Evolutionary conservation across 2,329 filamentous ascomycete species (phyloP), one percentile per base, ranked within the genome.

Genomic region (Ascochyta rabiei): DNA sequence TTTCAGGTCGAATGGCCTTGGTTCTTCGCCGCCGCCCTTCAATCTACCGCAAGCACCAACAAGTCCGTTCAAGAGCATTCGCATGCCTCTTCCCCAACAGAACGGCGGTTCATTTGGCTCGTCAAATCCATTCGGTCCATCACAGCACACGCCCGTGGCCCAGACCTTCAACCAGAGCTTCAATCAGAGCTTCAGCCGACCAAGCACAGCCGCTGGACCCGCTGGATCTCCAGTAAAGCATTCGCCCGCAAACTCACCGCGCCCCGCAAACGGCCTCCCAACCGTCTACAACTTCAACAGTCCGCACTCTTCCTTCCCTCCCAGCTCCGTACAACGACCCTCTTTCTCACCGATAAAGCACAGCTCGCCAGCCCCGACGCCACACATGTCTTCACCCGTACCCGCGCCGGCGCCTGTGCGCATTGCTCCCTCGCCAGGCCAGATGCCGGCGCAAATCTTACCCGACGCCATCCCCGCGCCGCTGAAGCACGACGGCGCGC

Each of bases 281-380:
- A 67, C 62, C 18, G 57, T 62, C 13, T 71, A 71, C 59, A 68
- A 72, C 41, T 73, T 74, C 59, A 67, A 72, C 53, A 74, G 69
- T 78, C 81, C 50, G 66, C 82, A 72, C 73, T 81, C 51, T 73
- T 83, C 67, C 67, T 79, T 70, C 74, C 83, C 64, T 68, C 74
- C 72, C 7, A 68, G 49, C 48, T 66, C 66, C 21, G 60, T 59
- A 28, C 69, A 70, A 19, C 69, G 62, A 7, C 67, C 74, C 1
- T 71, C 70, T 7, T 74, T 73, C 53, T 76, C 75, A 0, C 75
- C 75, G 0, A 69, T 63, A 13, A 77, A 77, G 53, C 70, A 77
- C 40, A 71, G 67, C 50, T 76, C 75, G 3, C 73, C 75, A 2
- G 71, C 74, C 1, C 70, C 69, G 47, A 70, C 53, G 53, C 66